phyloP scores from a whole-genome alignment of 805 yeast genomes.

The Kluyveromyces nonfermentans region DNA sequence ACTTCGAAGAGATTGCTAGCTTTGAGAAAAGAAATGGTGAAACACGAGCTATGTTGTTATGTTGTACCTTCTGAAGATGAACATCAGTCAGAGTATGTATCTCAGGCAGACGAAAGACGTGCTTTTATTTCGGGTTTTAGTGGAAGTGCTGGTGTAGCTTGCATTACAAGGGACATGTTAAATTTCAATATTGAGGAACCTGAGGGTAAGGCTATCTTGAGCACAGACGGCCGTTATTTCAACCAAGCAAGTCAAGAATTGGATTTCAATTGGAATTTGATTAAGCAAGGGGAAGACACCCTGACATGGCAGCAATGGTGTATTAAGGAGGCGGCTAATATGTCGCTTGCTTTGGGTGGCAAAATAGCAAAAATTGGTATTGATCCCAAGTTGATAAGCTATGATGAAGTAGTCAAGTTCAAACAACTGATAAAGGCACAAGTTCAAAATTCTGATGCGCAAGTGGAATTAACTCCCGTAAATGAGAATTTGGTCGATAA shows the following conservation, averaged over 20 bases:
- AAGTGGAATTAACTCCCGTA: constrained; percentile 41
- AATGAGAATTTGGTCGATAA: constrained; percentile 60
- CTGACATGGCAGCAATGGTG: constrained; percentile 79
- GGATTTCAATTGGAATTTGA: constrained; percentile 66
- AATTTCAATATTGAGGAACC: constrained; percentile 33
- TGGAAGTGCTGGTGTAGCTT: constrained; percentile 89
- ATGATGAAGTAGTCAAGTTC: constrained; percentile 28
- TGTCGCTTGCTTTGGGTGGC: constrained; percentile 32
- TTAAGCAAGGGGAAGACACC: constrained; percentile 73
- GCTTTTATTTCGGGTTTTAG: constrained; percentile 80
- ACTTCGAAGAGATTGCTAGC: constrained; percentile 50
- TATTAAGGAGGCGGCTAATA: constrained; percentile 42
- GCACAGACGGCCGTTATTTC: constrained; percentile 94
- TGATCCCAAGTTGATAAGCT: constrained; percentile 68
- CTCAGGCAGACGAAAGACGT: constrained; percentile 72
- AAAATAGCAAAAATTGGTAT: constrained; percentile 56
- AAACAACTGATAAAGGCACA: constrained; percentile 22
- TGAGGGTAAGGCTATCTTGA: constrained; percentile 62
- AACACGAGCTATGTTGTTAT: constrained; percentile 59
- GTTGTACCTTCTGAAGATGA: constrained; percentile 83
- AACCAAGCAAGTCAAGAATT: constrained; percentile 81
- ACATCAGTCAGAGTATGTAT: constrained; percentile 86
- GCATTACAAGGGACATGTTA: constrained; percentile 49
- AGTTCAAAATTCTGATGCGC: constrained; percentile 21
- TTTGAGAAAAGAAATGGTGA: constrained; percentile 57